Evolutionary conservation across 2,329 filamentous ascomycete genomes (phyloP).

Genomic region (Arthrobotrys pseudoclavata): DNA sequence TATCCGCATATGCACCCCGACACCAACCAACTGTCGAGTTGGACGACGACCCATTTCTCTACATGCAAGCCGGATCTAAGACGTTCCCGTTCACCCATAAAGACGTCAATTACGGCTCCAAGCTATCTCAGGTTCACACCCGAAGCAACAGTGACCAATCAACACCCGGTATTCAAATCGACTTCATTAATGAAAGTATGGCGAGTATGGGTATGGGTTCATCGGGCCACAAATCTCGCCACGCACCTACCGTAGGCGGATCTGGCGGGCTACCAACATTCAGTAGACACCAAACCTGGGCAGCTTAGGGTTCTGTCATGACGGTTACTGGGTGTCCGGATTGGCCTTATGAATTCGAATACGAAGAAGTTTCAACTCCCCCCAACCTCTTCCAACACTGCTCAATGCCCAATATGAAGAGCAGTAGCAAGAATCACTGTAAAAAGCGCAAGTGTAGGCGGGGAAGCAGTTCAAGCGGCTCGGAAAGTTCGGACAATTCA

Average conservation of each 20-base stretch:
- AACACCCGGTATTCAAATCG: conserved; percentile 38
- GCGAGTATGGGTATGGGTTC: conserved; percentile 35
- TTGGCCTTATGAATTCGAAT: not conserved
- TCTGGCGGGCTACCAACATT: conserved; percentile 36
- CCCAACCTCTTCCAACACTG: not conserved
- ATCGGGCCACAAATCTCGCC: conserved; percentile 45
- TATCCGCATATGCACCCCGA: conserved; percentile 38
- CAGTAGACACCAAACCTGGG: conserved; percentile 39
- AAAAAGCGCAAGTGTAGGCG: not conserved
- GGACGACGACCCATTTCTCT: conserved; percentile 51
- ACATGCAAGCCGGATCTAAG: conserved; percentile 43
- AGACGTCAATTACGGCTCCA: conserved; percentile 50
- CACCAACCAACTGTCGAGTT: conserved; percentile 46
- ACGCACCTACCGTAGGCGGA: conserved; percentile 46
- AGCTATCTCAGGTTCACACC: conserved; percentile 34
- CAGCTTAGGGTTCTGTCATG: conserved; percentile 28
- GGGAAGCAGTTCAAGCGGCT: not conserved
- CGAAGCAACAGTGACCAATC: conserved; percentile 52
- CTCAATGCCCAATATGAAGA: not conserved
- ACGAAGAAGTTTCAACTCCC: not conserved
- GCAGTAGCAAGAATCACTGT: not conserved
- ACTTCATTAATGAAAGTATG: conserved; percentile 37
- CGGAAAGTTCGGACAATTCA: not conserved
- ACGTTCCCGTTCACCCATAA: conserved; percentile 41
- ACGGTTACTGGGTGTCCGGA: not conserved